Evolutionary conservation across 164 flowering plant genomes (phyloP).

Genomic region (Aristolochia californica): DNA sequence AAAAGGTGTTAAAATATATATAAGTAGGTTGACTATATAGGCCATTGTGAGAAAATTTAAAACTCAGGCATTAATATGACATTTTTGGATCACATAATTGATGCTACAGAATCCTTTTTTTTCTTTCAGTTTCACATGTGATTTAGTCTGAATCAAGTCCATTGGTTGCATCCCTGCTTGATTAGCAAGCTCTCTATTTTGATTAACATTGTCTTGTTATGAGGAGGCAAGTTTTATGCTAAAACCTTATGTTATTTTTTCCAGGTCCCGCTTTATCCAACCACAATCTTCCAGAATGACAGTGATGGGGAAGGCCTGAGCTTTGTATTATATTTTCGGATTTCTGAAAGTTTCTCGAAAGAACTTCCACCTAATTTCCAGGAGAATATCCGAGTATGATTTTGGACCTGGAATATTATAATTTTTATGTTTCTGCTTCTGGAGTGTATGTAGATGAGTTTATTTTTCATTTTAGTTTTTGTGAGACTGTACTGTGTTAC

Average conservation of each 20-base stretch:
- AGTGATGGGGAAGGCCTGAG: slow-evolving; percentile 92
- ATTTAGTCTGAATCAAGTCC: too few species aligned
- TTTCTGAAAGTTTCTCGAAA: slow-evolving; percentile 64
- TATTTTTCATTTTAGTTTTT: neutral
- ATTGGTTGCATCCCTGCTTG: too few species aligned
- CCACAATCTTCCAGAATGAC: slow-evolving; percentile 79
- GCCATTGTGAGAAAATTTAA: too few species aligned
- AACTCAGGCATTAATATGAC: neutral
- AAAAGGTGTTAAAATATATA: too few species aligned
- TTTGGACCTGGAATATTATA: neutral
- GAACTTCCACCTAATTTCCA: slow-evolving; percentile 72
- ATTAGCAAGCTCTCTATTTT: too few species aligned
- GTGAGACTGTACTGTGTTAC: slow-evolving; percentile 16
- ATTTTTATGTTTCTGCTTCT: too few species aligned
- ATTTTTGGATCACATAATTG: neutral
- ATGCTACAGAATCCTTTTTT: neutral
- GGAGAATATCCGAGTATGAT: slow-evolving; percentile 60
- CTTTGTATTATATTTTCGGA: slow-evolving; percentile 77
- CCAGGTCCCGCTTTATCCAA: slow-evolving; percentile 80
- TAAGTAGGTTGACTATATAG: too few species aligned
- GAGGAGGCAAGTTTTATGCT: slow-evolving; percentile 11
- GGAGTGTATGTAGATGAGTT: too few species aligned
- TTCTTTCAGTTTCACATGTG: slow-evolving; percentile 17
- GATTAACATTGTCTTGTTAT: too few species aligned
- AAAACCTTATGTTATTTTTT: slow-evolving; percentile 11